Base-by-base conservation (phyloP, 139 green algal species). In the Chlamydomonas asymmetrica region DNA sequence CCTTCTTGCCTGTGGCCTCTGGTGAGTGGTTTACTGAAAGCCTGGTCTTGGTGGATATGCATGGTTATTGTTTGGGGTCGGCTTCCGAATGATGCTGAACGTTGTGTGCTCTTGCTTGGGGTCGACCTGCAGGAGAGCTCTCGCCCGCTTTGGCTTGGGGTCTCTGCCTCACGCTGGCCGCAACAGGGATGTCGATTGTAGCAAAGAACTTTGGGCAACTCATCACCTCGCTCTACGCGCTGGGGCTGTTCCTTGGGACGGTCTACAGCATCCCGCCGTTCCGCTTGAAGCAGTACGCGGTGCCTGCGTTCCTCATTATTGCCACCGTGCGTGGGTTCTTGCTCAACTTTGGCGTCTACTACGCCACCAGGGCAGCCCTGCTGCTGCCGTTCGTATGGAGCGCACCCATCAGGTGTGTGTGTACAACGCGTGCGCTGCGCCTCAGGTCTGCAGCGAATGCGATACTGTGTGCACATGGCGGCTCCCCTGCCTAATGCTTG, bases 301-400 rank as follows among this genome's bases (percentile, higher is more conserved):
- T 99, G 3, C 86, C 94, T 7, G 96, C 96, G 1, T 99, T 99
- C 84, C 56, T 97, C 32, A 99, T 99, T 87, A 99, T 99, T 52
- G 96, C 96, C 62, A 97, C 88, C 16, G 91, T 99, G 45, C 88
- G 96, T 10, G 96, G 96, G 27, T 96, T 99, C 80, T 86, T 99
- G 68, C 89, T 99, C 25, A 99, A 99, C 83, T 99, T 98, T 84
- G 96, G 96, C 0, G 96, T 99, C n/a, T 98, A 98, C 89, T 87
- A 97, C 73, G 94, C 96, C 29, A 93, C 92, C 0, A 82, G 94
- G 5, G 95, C 96, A 22, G 96, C 96, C 9, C 85, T 99, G 59
- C 85, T 90, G 18, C 77, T 97, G 75, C 80, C 90, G 7, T 99
- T 99, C 65, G 32, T 77, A 35, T 98, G 95, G 95, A 92, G 81